Evolutionary conservation across 129 eudicot species (phyloP), one percentile per base, ranked within the genome.

Genomic region (Kitagawia praeruptora): DNA sequence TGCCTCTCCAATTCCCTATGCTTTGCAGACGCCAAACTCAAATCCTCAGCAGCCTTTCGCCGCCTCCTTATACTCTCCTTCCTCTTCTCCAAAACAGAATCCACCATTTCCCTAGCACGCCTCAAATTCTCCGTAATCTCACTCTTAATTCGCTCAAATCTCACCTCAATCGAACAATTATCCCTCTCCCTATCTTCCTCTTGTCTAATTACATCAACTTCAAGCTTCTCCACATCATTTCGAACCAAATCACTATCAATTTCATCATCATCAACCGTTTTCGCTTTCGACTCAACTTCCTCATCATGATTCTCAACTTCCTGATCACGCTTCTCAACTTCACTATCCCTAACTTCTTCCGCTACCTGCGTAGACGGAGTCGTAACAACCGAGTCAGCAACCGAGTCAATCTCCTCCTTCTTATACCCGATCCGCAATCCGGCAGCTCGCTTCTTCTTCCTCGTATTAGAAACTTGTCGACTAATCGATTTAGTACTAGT

Each of bases 391-490:
- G 78, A 44, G 47, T 44, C 47, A 44, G 49, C 49, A 46, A 46
- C 15, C 49, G 49, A 54, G 47, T 61, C 77, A 80, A 34, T 14
- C 39, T 80, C 19, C 42, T 31, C 23, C 64, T 88, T n/a, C 75
- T 47, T 37, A 67, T 89, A 91, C 12, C 97, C 97, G 27, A 91
- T 91, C 80, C 92, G 81, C 53, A 91, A 53, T 16, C 90, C 84
- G 37, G 86, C 89, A 39, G 89, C 87, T 85, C 88, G 81, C 80
- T 87, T 89, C 82, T 91, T 91, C 84, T 89, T 91, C 78, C 97
- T 82, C 19, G 83, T 83, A 27, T 75, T 76, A 42, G 93, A 87
- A 8, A 75, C 38, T 74, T 84, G 84, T 39, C 87, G 90, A 74
- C 82, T 81, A 31, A 81, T 14, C 21, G 77, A 4, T 25, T 74